Base-by-base conservation (phyloP, 768 basidiomycete species). In the Lyophyllum shimeji region DNA sequence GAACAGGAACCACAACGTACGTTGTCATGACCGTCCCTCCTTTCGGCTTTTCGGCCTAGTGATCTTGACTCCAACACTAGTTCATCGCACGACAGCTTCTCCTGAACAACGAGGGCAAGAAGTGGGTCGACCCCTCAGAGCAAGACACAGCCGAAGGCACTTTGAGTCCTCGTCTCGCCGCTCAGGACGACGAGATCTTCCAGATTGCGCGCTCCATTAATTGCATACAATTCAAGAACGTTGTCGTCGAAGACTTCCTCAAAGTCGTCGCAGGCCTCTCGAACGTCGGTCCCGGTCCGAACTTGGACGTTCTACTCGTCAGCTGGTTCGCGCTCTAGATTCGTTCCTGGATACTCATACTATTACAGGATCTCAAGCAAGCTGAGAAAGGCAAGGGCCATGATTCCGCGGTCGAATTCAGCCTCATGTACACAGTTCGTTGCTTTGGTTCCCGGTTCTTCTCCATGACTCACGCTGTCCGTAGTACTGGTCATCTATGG, bases 131-230 rank as follows among this genome's bases (percentile, higher is more conserved):
- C 24, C 61, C 65, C 9, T 37, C 54, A 13, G 43, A 43, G 18
- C 24, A 52, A n/a, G 33, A 25, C 3, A 47, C 50, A 18, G 5
- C 33, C 8, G 58, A 63, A 27, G 53, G 57, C 11, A 21, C 29
- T 7, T 17, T 56, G 17, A 46, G 40, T 15, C 17, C 50, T 3
- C 4, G 20, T 15, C 21, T 64, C 31, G 27, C 44, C n/a, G 39
- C 45, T 18, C 65, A 69, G 56, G 68, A 69, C 46, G 54, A 67
- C 25, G 59, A 65, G 21, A 67, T 69, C n/a, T 69, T 67, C 53
- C 23, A 63, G 20, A 58, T 56, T 13, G 68, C 68, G 4, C 64
- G 63, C 8, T 33, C 54, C 20, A 65, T 69, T 23, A 69, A 67
- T 31, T 67, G 65, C 31, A 59, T 56, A 5, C 63, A 67, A 31